Conservation (phyloP, 2,329 filamentous ascomycete species). For the Colletotrichum spaethianum region DNA sequence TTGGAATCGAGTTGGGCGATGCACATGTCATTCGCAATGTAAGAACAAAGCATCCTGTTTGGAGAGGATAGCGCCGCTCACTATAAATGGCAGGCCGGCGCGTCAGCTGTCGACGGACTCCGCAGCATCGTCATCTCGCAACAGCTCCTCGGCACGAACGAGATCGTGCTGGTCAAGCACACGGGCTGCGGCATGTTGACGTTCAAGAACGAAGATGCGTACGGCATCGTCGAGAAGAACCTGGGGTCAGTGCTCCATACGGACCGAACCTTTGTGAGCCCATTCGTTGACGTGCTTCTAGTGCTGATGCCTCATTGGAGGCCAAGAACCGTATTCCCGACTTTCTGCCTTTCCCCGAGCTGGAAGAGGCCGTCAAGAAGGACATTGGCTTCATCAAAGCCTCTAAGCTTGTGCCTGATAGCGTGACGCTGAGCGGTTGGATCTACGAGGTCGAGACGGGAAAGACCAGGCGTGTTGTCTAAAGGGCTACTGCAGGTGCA, state of each 20-base stretch:
- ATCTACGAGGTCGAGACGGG: slow-evolving; percentile 85
- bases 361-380: slow-evolving; percentile 74
- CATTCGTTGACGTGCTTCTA: slow-evolving; percentile 10
- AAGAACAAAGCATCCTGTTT: background rate
- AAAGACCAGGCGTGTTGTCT: slow-evolving; percentile 53
- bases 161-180: slow-evolving; percentile 83
- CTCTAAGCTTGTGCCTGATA: slow-evolving; percentile 71
- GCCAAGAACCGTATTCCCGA: slow-evolving; percentile 57
- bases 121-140: slow-evolving; percentile 84
- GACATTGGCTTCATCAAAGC: slow-evolving; percentile 76
- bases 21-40: slow-evolving; percentile 84
- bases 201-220: slow-evolving; percentile 72
- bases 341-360: slow-evolving; percentile 76
- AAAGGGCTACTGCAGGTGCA: slow-evolving; percentile 43
- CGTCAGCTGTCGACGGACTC: slow-evolving; percentile 76
- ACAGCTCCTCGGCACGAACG: slow-evolving; percentile 82
- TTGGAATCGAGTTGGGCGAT: slow-evolving; percentile 80
- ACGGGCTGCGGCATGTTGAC: slow-evolving; percentile 82
- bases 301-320: slow-evolving; percentile 44
- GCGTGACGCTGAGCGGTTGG: slow-evolving; percentile 78
- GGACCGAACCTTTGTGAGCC: background rate
- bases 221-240: slow-evolving; percentile 66
- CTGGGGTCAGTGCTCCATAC: slow-evolving; percentile 58
- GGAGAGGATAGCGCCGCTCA: slow-evolving; percentile 1
- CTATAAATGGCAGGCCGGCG: slow-evolving; percentile 65